Base-by-base conservation (phyloP, 1,284 basidiomycete species). In the Ceratobasidium theobromae region DNA sequence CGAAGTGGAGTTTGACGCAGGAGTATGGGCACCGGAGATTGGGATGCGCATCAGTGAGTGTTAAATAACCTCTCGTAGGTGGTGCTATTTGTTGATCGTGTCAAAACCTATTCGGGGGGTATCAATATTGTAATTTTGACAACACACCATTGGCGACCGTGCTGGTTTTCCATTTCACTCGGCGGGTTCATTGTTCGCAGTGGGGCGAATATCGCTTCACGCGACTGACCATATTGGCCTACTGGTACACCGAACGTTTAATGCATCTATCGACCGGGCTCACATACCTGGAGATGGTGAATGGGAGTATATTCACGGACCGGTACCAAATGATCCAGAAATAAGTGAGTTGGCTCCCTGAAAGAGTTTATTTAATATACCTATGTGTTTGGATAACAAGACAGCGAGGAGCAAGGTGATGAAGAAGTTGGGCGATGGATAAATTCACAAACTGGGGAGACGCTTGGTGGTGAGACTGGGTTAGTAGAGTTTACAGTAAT, bases 201-300 rank as follows among this genome's bases (percentile, higher is more conserved):
- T 84, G 66, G 96, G 95, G 4, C 89, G 86, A 68, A 86, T 98
- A 68, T 95, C 87, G 69, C 81, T 98, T 23, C 95, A 86, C 67
- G 97, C 95, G 0, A 95, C 96, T 0, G 95, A 96, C 68, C 96
- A 98, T 73, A 83, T 99, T 64, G 94, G 95, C 0, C 80, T 99
- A 11, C 88, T 99, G 58, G 82, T 98, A 3, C 93, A 97, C 73
- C 88, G 89, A 65, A 96, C 93, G 5, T 99, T 99, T 82, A 99
- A 99, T 76, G 93, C 94, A 14, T 95, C 94, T 6, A 98, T 99
- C 75, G 93, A 95, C 0, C 86, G 92, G 64, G 85, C 92, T 73
- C 96, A 99, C 76, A 93, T 99, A 73, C 92, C 87, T 2, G 80
- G 77, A 23, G 87, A 90, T 28, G 58, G 58, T 52, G 77, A 84